These are phyloP conservation scores for Geoglossum glabrum DNA, from an alignment of 495 filamentous ascomycete genomes.

Conservation along the genomic window DNA sequence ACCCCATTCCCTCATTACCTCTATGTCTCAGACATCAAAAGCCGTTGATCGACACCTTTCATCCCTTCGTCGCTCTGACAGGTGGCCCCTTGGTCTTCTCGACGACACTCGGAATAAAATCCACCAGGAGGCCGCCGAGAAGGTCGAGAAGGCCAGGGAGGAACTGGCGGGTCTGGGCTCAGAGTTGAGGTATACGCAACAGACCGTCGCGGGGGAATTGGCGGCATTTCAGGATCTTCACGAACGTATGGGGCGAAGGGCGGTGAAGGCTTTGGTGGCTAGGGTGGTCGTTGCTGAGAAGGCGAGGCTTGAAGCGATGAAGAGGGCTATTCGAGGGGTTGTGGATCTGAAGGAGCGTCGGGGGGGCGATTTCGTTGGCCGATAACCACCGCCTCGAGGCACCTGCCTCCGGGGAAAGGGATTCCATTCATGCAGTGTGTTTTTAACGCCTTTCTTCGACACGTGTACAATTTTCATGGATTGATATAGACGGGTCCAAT, in stretches of 20 bases:
- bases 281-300: slow-evolving; percentile 60
- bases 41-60: slow-evolving; percentile 54
- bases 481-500: not conserved
- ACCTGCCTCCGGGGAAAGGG: not conserved
- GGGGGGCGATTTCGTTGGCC: not conserved
- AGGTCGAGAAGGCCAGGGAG: slow-evolving; percentile 38
- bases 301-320: slow-evolving; percentile 61
- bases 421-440: too few relatives aligned
- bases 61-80: slow-evolving; percentile 47
- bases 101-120: slow-evolving; percentile 74
- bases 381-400: not conserved
- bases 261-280: slow-evolving; percentile 54
- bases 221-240: slow-evolving; percentile 86
- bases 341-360: not conserved
- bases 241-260: slow-evolving; percentile 50
- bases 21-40: slow-evolving; percentile 39
- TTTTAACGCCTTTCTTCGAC: too few relatives aligned
- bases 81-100: slow-evolving; percentile 66
- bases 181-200: slow-evolving; percentile 80
- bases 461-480: not conserved
- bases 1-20: slow-evolving; percentile 55
- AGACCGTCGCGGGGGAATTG: slow-evolving; percentile 75
- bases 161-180: slow-evolving; percentile 47
- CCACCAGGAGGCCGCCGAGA: slow-evolving; percentile 59
- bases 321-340: slow-evolving; percentile 42